Evolutionary conservation across 2,329 filamentous ascomycete genomes (phyloP), one percentile per base, ranked within the genome.

Genomic region (Aspergillus sp.): DNA sequence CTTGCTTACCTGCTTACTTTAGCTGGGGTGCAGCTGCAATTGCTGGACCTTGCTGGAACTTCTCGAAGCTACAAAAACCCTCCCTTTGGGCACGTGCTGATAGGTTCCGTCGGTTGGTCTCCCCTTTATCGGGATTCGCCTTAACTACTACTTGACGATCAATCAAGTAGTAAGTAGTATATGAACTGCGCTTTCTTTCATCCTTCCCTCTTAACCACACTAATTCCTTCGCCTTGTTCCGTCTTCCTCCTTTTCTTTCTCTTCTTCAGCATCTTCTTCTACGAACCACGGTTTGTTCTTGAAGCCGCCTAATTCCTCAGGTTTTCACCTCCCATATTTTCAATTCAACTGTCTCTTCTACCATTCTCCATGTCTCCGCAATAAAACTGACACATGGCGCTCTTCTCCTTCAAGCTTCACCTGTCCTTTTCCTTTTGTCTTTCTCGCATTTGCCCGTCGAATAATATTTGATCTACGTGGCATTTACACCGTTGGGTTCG

Each of bases 371-470:
- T 56, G 41, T 47, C 54, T 63, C 27, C 48, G 38, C 54, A 54
- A 36, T 59, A 56, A 13, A 55, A 68, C 59, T 67, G 56, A 67
- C 66, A 66, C 57, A 68, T 68, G 66, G 65, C 64, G 61, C 39
- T 52, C 30, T 56, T 55, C 4, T 60, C 52, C 47, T 58, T 48
- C 51, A 64, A 61, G 57, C 27, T 59, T 36, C 15, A 57, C 47
- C 54, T 64, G 39, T 52, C 55, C 19, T 50, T 58, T 58, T 59
- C 38, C 56, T 55, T 49, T 57, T 62, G 51, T 58, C 47, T 59
- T 27, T 47, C 52, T 60, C 60, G 15, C 30, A 61, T 61, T 38
- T 48, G 39, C 39, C 44, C 55, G 38, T 44, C 32, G 30, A 51
- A 47, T 8, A 41, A 58, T 23, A 55, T 58, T 38, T 61, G 58